Evolutionary conservation across 768 basidiomycete species (phyloP), one percentile per base, ranked within the genome.

Genomic region (Panus rudis): DNA sequence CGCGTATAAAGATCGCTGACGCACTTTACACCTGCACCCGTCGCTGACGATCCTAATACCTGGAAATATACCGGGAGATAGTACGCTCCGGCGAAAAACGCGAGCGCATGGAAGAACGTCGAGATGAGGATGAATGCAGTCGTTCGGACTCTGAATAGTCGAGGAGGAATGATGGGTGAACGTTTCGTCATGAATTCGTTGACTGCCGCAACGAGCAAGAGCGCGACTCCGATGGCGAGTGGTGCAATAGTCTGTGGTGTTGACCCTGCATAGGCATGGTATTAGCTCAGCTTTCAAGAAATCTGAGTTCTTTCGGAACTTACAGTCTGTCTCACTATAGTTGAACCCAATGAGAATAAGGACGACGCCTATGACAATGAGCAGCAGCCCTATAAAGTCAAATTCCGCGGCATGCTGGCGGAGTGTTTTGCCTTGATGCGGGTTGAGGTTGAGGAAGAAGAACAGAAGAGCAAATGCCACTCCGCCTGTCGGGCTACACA

Each of bases 51-150:
- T 1, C 87, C 87, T 11, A 88, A 71, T 2, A 82, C 75, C 65
- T 91, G 87, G 62, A 72, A 91, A 57, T 83, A 91, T 2, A 89
- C 56, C 1, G 87, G 86, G 6, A 90, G 69, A 52, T 88, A 88
- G 54, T 66, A 82, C 33, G 77, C 73, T 23, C 71, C 73, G 10
- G 62, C 59, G 52, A 86, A 83, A 63, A 85, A 85, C 2, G 69
- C 68, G 17, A 79, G 16, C 0, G 73, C 82, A 49, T 90, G 87
- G 10, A 85, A 52, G 55, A 88, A 78, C 5, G 67, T 64, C 2
- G 71, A 63, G 20, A 82, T 50, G 7, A 89, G 60, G 26, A 87
- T 58, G 21, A 81, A 67, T 1, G 63, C 67, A 6, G 84, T 88
- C 3, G 85, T 90, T 22, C 84, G 77, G n/a, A 81, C 86, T 64